These are phyloP conservation scores for Trametes villosa DNA, from an alignment of 768 basidiomycete genomes.

Conservation along the genomic window DNA sequence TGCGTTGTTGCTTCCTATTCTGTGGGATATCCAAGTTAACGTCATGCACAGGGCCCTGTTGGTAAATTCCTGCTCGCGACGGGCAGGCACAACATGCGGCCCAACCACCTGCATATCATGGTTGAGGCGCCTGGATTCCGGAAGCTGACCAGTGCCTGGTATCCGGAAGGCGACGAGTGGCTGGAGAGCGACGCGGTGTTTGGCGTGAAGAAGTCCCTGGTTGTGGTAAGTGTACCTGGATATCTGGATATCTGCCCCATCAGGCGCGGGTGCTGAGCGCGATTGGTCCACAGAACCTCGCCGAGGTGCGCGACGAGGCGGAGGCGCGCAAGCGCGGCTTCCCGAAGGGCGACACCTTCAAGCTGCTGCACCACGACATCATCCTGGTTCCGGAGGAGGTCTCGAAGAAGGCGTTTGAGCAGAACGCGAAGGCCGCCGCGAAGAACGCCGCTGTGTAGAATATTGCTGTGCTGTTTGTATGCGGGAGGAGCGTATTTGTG, in stretches of 20 bases:
- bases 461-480: background rate
- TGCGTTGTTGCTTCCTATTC: constrained; percentile 30
- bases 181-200: constrained; percentile 77
- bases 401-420: constrained; percentile 35
- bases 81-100: constrained; percentile 75
- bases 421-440: constrained; percentile 28
- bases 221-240: constrained; percentile 57
- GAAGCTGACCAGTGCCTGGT: constrained; percentile 74
- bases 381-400: constrained; percentile 49
- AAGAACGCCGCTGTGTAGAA: constrained; percentile 18
- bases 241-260: background rate
- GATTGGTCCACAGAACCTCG: constrained; percentile 47
- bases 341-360: constrained; percentile 50
- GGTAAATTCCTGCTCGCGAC: constrained; percentile 59
- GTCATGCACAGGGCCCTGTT: constrained; percentile 62
- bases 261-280: background rate
- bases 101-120: constrained; percentile 80
- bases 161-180: constrained; percentile 70
- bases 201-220: constrained; percentile 78
- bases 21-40: constrained; percentile 22
- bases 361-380: constrained; percentile 51
- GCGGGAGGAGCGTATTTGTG: constrained; percentile 2
- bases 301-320: constrained; percentile 55
- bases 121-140: constrained; percentile 73
- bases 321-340: constrained; percentile 62